These are phyloP conservation scores for Cephalotrichum gorgonifer DNA, from an alignment of 2,329 filamentous ascomycete species.

Conservation along the genomic window DNA sequence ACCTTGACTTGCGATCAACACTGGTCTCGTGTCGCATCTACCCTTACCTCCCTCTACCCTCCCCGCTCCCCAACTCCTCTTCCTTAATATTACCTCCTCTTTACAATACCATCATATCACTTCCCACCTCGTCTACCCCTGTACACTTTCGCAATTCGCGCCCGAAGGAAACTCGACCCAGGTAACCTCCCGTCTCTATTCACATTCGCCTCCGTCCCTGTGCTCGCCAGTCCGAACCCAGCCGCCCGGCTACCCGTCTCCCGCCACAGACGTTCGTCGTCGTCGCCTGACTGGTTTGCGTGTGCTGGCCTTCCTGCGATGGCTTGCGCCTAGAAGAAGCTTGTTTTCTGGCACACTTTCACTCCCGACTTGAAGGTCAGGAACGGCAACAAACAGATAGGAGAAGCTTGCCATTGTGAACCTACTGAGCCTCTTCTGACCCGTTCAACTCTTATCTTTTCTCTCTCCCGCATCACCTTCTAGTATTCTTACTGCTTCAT, in stretches of 20 bases:
- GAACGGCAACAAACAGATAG: background rate
- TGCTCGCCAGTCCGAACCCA: background rate
- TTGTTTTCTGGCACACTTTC: background rate
- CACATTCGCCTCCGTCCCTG: background rate
- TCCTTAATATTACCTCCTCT: background rate
- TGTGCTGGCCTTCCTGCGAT: background rate
- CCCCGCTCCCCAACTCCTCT: constrained; percentile 5
- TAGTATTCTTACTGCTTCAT: background rate
- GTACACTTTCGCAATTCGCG: background rate
- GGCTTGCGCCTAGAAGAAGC: background rate
- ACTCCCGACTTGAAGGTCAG: background rate
- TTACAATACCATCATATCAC: background rate
- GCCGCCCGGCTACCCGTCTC: background rate
- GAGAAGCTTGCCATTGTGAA: background rate
- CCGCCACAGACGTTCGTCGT: background rate
- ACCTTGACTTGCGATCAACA: constrained; percentile 3
- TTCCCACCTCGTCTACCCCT: background rate
- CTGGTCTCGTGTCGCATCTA: constrained; percentile 6
- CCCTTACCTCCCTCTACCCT: background rate
- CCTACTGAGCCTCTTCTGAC: background rate
- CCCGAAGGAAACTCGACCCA: background rate
- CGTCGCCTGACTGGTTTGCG: background rate
- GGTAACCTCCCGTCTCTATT: background rate
- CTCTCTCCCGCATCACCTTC: background rate
- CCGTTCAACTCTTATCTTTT: background rate